phyloP scores from a whole-genome alignment of 495 filamentous ascomycete species.

The Talaromyces ruber region DNA sequence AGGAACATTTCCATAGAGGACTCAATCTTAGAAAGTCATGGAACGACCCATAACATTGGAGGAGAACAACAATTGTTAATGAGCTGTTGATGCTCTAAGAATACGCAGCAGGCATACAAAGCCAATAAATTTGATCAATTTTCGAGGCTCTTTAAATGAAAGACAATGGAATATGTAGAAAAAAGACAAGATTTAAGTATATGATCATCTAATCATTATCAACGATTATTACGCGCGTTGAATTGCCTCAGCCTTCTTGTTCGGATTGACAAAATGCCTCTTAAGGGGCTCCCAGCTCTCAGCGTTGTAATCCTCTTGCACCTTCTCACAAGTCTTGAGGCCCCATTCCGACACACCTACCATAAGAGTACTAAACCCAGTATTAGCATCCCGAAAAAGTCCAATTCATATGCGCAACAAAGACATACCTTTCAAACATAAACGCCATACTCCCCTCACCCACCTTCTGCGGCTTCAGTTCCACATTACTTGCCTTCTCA shows the following conservation, averaged over 20 bases:
- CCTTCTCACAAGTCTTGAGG: conserved; percentile 70
- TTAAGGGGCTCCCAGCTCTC: conserved; percentile 80
- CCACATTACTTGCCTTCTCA: conserved; percentile 49
- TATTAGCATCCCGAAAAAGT: not conserved
- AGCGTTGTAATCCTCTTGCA: conserved; percentile 74
- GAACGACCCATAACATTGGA: no score
- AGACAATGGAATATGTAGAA: no score
- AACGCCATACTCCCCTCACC: conserved; percentile 58
- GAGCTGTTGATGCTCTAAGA: no score
- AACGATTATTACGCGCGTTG: not conserved
- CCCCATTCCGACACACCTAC: conserved; percentile 91
- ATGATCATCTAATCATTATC: no score
- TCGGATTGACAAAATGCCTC: conserved; percentile 62
- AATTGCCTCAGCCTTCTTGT: not conserved
- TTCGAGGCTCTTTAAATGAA: no score
- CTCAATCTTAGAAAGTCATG: not conserved
- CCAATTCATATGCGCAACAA: conserved; percentile 3
- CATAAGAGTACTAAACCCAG: conserved; percentile 60
- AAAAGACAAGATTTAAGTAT: no score
- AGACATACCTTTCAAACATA: conserved; percentile 53
- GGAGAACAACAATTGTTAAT: no score
- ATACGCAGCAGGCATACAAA: no score
- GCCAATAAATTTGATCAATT: no score
- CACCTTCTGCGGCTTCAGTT: conserved; percentile 49
- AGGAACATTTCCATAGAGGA: not conserved